Conservation (phyloP, 2,329 filamentous ascomycete species). For the Botrytis medusae region DNA sequence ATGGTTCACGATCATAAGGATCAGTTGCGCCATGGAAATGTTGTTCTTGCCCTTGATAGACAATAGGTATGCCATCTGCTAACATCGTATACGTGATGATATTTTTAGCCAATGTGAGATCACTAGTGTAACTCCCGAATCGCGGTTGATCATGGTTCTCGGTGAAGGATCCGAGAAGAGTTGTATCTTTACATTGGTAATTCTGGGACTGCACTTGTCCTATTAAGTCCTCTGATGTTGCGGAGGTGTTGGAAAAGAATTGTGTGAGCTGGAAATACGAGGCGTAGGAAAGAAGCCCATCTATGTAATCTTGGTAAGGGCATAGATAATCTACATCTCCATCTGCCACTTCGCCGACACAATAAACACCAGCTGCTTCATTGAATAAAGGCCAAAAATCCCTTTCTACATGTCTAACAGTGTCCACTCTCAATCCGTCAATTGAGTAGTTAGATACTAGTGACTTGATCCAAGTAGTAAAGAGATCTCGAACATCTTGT, state of each 20-base stretch:
- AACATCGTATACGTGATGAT: conserved; percentile 50
- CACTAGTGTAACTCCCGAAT: conserved; percentile 39
- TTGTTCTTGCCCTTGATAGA: conserved; percentile 55
- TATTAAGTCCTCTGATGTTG: conserved; percentile 22
- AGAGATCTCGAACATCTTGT: conserved; percentile 29
- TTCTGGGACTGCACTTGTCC: conserved; percentile 22
- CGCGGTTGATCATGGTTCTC: conserved; percentile 47
- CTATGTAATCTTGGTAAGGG: conserved; percentile 54
- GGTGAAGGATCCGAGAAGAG: conserved; percentile 41
- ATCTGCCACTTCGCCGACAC: conserved; percentile 60
- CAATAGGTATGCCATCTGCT: conserved; percentile 50
- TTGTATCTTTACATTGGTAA: conserved; percentile 38
- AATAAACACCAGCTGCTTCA: conserved; percentile 55
- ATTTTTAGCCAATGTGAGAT: conserved; percentile 44
- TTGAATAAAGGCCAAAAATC: conserved; percentile 57
- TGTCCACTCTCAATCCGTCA: conserved; percentile 53
- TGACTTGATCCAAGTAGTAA: conserved; percentile 33
- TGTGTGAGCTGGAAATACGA: conserved; percentile 21
- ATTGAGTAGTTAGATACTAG: conserved; percentile 40
- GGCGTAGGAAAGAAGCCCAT: conserved; percentile 48
- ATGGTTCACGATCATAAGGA: conserved; percentile 46
- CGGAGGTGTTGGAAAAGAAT: conserved; percentile 27
- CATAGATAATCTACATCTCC: conserved; percentile 55
- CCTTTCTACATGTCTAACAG: conserved; percentile 47
- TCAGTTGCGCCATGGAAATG: conserved; percentile 44